Base-by-base conservation (phyloP, 345 rosid species). In the Isatis tinctoria region DNA sequence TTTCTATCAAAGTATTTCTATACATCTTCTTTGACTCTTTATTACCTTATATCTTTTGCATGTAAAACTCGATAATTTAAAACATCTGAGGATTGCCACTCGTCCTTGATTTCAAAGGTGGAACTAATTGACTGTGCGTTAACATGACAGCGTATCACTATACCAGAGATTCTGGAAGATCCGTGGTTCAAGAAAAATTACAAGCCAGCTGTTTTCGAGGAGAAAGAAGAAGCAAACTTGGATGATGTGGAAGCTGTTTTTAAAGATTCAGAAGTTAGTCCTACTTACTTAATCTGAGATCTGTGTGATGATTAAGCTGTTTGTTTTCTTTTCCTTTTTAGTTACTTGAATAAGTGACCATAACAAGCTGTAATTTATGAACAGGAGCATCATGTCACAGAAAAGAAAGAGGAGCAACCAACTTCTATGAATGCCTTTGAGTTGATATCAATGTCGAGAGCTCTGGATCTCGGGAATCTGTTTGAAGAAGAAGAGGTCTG, bases 201-300 rank as follows among this genome's bases (percentile, higher is more conserved):
- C 67, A 85, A 87, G 81, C 87, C 88, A 56, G 85, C 97, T 0
- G 79, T 88, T 40, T 95, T 92, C 60, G 85, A 85, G 65, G 99
- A 92, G 85, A 87, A 85, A 72, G 88, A 85, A 67, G 79, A 85
- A 60, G 65, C 92, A 44, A 90, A 79, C 80, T 77, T 88, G 82
- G 97, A 90, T 83, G 97, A 95, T 60, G 90, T 95, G 22, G 93
- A 95, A 76, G 97, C 99, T 69, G 93, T 92, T 77, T 95, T 95
- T 20, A 84, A 90, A 88, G 97, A 95, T 78, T 87, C 92, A 27
- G 81, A 78, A 60, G 99, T 91, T 48, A 83, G 97, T 81, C 37
- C 32, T 54, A 58, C 43, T 70, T 30, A 28, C 10, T 45, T 73
- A 41, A 48, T 51, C 36, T 70, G 20, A 63, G 16, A 54, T 27